Evolutionary conservation across 1,284 basidiomycete genomes (phyloP).

Genomic region (Cystobasidium slooffiae): DNA sequence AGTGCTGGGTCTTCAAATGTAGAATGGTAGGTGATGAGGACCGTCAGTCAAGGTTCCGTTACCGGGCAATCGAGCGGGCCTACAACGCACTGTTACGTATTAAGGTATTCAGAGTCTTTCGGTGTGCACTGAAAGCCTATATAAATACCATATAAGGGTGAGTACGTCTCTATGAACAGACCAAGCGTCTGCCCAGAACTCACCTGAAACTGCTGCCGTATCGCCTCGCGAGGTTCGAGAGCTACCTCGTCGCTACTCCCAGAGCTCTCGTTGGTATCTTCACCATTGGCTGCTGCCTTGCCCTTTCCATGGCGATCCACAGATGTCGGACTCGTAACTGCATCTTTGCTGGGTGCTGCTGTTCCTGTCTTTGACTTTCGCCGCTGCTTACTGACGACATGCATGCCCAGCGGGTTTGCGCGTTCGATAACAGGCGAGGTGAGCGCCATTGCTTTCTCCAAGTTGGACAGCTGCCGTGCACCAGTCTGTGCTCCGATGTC

Average conservation of each 20-base stretch:
- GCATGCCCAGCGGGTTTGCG: slow-evolving; percentile 33
- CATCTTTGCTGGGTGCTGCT: background rate
- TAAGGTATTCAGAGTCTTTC: slow-evolving; percentile 36
- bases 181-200: background rate
- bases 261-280: slow-evolving; percentile 4
- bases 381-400: slow-evolving; percentile 21
- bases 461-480: slow-evolving; percentile 16
- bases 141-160: background rate
- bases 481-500: background rate
- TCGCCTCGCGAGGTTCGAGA: slow-evolving; percentile 37
- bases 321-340: background rate
- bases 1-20: slow-evolving; percentile 71
- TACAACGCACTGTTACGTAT: slow-evolving; percentile 39
- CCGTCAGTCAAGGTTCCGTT: background rate
- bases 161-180: background rate
- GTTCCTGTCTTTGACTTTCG: slow-evolving; percentile 9
- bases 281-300: slow-evolving; percentile 8
- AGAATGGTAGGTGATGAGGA: background rate
- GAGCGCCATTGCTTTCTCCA: slow-evolving; percentile 32
- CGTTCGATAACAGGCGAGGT: slow-evolving; percentile 31
- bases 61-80: background rate
- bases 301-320: slow-evolving; percentile 3
- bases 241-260: slow-evolving; percentile 17
- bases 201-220: slow-evolving; percentile 43
- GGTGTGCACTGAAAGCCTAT: slow-evolving; percentile 38